Evolutionary conservation across 306 rosid genomes (phyloP).

Genomic region (Prunus campanulata): DNA sequence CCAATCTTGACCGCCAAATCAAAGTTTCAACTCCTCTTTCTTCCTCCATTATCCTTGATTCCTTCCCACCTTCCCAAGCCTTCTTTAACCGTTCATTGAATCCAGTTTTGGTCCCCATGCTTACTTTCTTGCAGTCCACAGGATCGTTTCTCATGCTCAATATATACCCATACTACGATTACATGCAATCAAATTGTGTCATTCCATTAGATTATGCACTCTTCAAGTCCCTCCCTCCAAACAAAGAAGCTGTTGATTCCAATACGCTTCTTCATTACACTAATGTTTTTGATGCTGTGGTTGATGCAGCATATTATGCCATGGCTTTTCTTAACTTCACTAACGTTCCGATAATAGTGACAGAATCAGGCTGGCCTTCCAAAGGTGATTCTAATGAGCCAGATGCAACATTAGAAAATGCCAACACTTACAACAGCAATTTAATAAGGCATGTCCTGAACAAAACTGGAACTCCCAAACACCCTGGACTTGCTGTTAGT

Average conservation of each 20-base stretch:
- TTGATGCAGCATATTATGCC: conserved; percentile 76
- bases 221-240: conserved; percentile 62
- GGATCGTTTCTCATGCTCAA: conserved; percentile 71
- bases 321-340: conserved; percentile 75
- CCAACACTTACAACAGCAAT: conserved; percentile 83
- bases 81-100: conserved; percentile 66
- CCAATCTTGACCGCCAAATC: conserved; percentile 71
- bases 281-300: conserved; percentile 81
- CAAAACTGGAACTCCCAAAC: conserved; percentile 82
- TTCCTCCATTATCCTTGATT: conserved; percentile 74
- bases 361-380: conserved; percentile 89
- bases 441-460: conserved; percentile 68
- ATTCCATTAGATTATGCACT: conserved; percentile 81
- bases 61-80: conserved; percentile 90
- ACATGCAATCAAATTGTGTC: conserved; percentile 76
- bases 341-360: conserved; percentile 63
- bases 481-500: conserved; percentile 65
- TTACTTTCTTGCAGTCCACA: conserved; percentile 72
- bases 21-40: conserved; percentile 79
- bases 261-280: conserved; percentile 78
- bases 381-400: conserved; percentile 65
- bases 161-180: conserved; percentile 79
- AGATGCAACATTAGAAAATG: conserved; percentile 76
- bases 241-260: conserved; percentile 85
- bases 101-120: conserved; percentile 67